These are phyloP conservation scores for Nidularia pulvinata DNA, from an alignment of 768 basidiomycete species.

Conservation along the genomic window DNA sequence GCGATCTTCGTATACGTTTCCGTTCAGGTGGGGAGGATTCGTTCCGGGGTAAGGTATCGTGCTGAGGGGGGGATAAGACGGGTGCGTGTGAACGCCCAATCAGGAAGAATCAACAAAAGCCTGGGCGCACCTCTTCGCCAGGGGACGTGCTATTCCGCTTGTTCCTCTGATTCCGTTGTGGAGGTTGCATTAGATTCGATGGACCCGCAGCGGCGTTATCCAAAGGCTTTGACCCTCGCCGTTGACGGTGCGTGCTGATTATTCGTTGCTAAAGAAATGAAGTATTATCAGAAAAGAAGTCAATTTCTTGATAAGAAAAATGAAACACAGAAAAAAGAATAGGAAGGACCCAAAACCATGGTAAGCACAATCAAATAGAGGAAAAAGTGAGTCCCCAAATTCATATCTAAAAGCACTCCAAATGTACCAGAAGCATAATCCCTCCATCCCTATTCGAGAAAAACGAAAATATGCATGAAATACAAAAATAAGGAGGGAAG, in stretches of 20 bases:
- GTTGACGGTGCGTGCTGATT: constrained; percentile 16
- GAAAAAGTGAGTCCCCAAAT: too few species aligned
- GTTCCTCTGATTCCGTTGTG: constrained; percentile 24
- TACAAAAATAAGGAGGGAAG: too few species aligned
- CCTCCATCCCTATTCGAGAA: too few species aligned
- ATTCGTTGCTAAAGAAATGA: constrained; percentile 29
- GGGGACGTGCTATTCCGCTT: constrained; percentile 67
- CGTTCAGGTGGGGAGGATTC: constrained; percentile 58
- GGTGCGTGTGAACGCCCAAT: not conserved
- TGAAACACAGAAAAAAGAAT: too few species aligned
- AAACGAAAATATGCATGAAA: too few species aligned
- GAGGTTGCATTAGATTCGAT: constrained; percentile 33
- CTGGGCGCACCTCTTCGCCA: constrained; percentile 49
- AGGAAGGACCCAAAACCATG: too few species aligned
- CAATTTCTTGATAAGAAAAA: too few species aligned
- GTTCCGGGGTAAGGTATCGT: constrained; percentile 43
- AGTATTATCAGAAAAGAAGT: too few species aligned
- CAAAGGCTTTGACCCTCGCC: constrained; percentile 9
- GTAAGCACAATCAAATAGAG: too few species aligned
- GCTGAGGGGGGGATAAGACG: constrained; percentile 22
- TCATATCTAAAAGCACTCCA: too few species aligned
- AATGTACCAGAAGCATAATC: too few species aligned
- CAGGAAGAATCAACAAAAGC: constrained; percentile 1
- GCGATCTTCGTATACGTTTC: constrained; percentile 53
- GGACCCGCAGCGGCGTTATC: constrained; percentile 40